These are phyloP conservation scores for Penicillium flavigenum DNA, from an alignment of 495 filamentous ascomycete species.

Conservation along the genomic window DNA sequence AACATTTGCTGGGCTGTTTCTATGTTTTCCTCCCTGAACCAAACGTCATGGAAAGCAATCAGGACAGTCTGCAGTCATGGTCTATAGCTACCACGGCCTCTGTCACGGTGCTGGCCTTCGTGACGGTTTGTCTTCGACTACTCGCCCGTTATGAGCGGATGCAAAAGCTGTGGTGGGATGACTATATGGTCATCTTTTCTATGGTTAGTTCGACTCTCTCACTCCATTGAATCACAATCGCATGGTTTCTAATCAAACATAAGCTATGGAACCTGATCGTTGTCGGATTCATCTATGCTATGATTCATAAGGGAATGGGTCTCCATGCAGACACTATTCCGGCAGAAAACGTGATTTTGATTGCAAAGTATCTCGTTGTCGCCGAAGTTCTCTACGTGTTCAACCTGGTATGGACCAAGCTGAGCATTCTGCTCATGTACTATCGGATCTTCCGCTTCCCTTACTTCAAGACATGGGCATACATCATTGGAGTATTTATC, in stretches of 20 bases:
- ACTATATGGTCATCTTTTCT: conserved; percentile 39
- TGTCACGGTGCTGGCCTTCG: conserved; percentile 33
- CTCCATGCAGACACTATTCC: background rate
- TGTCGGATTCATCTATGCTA: background rate
- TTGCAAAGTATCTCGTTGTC: conserved; percentile 38
- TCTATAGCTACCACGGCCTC: conserved; percentile 32
- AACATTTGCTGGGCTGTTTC: background rate
- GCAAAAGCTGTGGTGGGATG: conserved; percentile 42
- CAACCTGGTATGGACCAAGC: conserved; percentile 39
- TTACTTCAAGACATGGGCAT: conserved; percentile 36
- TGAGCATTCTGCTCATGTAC: conserved; percentile 43
- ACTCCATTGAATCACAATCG: background rate
- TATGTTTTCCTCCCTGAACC: background rate
- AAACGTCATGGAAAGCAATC: background rate
- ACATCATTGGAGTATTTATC: conserved; percentile 39
- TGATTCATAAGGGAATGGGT: background rate
- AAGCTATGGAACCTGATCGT: background rate
- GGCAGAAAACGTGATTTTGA: conserved; percentile 16
- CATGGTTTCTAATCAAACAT: background rate
- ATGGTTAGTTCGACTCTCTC: conserved; percentile 31
- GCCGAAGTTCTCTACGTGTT: conserved; percentile 43
- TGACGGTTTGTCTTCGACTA: conserved; percentile 34
- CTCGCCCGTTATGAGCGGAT: conserved; percentile 31
- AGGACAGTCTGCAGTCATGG: conserved; percentile 33
- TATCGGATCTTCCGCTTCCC: conserved; percentile 42